Evolutionary conservation across 768 basidiomycete genomes (phyloP).

Genomic region (Trametes elegans): DNA sequence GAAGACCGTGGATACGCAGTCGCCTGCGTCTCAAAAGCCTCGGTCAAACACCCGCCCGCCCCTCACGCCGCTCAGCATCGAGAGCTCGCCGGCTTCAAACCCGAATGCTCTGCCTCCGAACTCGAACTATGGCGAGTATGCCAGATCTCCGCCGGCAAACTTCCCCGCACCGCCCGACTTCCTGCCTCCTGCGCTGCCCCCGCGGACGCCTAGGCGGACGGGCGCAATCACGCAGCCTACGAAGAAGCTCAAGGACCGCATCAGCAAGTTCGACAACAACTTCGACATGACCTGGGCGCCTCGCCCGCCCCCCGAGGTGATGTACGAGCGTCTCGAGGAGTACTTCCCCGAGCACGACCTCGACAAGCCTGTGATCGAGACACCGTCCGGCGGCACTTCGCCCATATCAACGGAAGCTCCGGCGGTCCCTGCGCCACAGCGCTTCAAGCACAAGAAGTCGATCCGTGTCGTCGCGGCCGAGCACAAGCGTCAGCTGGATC

Average conservation of each 20-base stretch:
- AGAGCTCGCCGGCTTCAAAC: conserved; percentile 21
- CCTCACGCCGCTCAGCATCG: conserved; percentile 27
- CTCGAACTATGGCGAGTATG: conserved; percentile 9
- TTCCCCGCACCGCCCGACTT: conserved; percentile 22
- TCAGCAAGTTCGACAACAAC: conserved; percentile 32
- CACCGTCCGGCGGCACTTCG: conserved; percentile 74
- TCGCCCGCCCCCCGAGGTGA: conserved; percentile 88
- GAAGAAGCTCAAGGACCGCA: conserved; percentile 26
- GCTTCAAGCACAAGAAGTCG: conserved; percentile 75
- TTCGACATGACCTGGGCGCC: conserved; percentile 82
- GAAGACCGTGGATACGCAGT: conserved; percentile 12
- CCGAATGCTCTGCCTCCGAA: conserved; percentile 5
- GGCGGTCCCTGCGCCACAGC: conserved; percentile 37
- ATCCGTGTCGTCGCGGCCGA: conserved; percentile 92
- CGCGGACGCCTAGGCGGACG: conserved; percentile 11
- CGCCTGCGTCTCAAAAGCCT: conserved; percentile 6
- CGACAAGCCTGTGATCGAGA: conserved; percentile 93
- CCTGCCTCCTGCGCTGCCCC: conserved; percentile 21
- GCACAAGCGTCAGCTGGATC: conserved; percentile 73
- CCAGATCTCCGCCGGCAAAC: conserved; percentile 12
- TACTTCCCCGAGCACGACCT: conserved; percentile 97
- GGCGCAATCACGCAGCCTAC: conserved; percentile 1
- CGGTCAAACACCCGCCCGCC: conserved; percentile 17
- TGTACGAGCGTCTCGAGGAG: conserved; percentile 88
- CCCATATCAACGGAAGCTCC: conserved; percentile 61